Conservation (phyloP, 2,329 filamentous ascomycete species). For the Clonostachys byssicola region DNA sequence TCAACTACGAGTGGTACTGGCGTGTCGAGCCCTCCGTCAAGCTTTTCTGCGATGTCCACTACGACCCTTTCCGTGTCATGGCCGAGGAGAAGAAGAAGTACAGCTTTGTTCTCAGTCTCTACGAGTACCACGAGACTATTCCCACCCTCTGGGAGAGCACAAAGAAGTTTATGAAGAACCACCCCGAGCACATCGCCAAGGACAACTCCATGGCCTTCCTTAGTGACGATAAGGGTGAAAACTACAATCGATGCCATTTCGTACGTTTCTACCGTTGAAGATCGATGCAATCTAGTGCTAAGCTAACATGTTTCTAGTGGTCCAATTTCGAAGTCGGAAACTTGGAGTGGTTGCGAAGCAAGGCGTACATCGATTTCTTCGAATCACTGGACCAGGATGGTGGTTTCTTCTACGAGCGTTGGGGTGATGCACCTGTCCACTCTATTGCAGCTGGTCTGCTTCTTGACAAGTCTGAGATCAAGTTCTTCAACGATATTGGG, state of each 20-base stretch:
- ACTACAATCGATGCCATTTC: conserved; percentile 97
- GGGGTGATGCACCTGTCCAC: conserved; percentile 96
- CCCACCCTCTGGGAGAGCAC: conserved; percentile 92
- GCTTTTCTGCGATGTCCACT: conserved; percentile 92
- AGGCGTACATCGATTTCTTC: conserved; percentile 89
- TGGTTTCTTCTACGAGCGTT: conserved; percentile 98
- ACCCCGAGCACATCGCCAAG: conserved; percentile 81
- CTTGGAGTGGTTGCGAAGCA: conserved; percentile 86
- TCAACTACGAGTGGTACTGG: conserved; percentile 99
- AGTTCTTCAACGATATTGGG: conserved; percentile 98
- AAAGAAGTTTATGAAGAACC: conserved; percentile 88
- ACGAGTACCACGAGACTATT: conserved; percentile 96
- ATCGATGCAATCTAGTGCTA: not conserved
- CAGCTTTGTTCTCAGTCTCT: conserved; percentile 91
- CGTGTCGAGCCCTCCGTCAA: conserved; percentile 96
- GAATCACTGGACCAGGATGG: conserved; percentile 82
- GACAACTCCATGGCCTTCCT: conserved; percentile 89
- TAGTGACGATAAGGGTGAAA: conserved; percentile 85
- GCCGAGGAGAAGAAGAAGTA: conserved; percentile 97
- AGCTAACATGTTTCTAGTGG: conserved; percentile 58
- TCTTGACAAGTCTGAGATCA: conserved; percentile 87
- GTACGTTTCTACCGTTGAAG: conserved; percentile 44
- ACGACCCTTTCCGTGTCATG: conserved; percentile 97
- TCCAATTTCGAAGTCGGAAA: conserved; percentile 98
- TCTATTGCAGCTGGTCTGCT: conserved; percentile 90